Conservation (phyloP, 2,329 filamentous ascomycete genomes). For the Fusarium clavum region DNA sequence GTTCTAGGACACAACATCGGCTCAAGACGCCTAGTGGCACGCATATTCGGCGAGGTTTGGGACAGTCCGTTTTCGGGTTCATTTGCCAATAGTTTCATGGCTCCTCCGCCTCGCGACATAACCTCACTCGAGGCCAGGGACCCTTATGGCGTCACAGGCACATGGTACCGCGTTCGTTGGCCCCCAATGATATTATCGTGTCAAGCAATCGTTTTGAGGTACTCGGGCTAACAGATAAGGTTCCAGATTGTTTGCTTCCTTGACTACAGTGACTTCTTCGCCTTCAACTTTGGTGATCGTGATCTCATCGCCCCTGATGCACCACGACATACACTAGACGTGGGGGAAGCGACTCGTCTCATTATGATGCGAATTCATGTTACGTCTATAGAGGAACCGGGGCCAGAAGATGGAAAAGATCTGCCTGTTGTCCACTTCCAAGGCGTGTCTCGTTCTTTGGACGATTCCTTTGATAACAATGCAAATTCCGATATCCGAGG, state of each 20-base stretch:
- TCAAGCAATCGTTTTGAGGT: neutral
- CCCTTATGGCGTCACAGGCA: slow-evolving; percentile 77
- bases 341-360: slow-evolving; percentile 75
- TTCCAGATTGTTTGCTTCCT: slow-evolving; percentile 60
- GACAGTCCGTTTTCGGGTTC: slow-evolving; percentile 66
- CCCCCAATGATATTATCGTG: neutral
- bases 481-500: slow-evolving; percentile 74
- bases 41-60: slow-evolving; percentile 66
- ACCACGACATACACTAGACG: slow-evolving; percentile 66
- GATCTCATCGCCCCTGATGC: slow-evolving; percentile 55
- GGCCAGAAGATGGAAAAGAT: slow-evolving; percentile 65
- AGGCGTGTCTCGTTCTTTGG: slow-evolving; percentile 71
- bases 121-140: slow-evolving; percentile 66
- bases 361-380: slow-evolving; percentile 76
- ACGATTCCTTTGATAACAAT: slow-evolving; percentile 75
- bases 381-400: slow-evolving; percentile 69
- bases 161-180: slow-evolving; percentile 72
- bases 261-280: slow-evolving; percentile 78
- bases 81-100: slow-evolving; percentile 63
- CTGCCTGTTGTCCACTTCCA: slow-evolving; percentile 76
- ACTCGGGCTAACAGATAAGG: slow-evolving; percentile 33
- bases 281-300: slow-evolving; percentile 73
- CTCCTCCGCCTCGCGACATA: slow-evolving; percentile 50
- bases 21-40: slow-evolving; percentile 58
- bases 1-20: slow-evolving; percentile 73